Evolutionary conservation across 768 basidiomycete genomes (phyloP).

Genomic region (Pilatotrama ljubarskyi): DNA sequence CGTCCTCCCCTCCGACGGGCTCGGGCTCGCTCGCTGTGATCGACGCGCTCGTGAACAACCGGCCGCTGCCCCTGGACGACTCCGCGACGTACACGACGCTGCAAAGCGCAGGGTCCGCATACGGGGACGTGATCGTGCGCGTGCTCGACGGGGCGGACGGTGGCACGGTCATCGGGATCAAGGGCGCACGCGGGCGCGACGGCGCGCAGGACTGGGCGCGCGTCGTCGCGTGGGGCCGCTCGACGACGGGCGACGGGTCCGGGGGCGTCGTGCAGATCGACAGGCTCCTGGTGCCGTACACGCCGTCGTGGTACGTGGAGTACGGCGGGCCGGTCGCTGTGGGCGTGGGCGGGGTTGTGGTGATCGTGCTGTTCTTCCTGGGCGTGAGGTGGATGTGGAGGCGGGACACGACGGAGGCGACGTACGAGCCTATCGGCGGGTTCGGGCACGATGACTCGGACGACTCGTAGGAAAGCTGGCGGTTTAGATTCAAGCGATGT

Average conservation of each 20-base stretch:
- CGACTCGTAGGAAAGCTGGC: constrained; percentile 3
- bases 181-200: constrained; percentile 68
- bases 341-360: constrained; percentile 53
- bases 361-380: constrained; percentile 72
- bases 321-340: constrained; percentile 73
- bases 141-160: constrained; percentile 39
- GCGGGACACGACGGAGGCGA: constrained; percentile 76
- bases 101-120: constrained; percentile 54
- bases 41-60: constrained; percentile 57
- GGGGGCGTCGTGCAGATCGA: constrained; percentile 93
- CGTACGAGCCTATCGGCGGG: constrained; percentile 88
- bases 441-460: constrained; percentile 60
- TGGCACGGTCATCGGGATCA: constrained; percentile 66
- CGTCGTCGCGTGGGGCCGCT: constrained; percentile 73
- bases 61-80: constrained; percentile 71
- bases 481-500: neutral
- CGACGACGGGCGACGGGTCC: constrained; percentile 66
- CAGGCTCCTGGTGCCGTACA: constrained; percentile 78
- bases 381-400: constrained; percentile 72
- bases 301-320: constrained; percentile 81
- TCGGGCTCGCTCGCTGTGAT: constrained; percentile 25
- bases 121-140: constrained; percentile 85
- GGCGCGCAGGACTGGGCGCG: constrained; percentile 63
- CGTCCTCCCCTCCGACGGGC: constrained; percentile 26
- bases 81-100: constrained; percentile 76